These are phyloP conservation scores for Vigna trinervia DNA, from an alignment of 306 rosid species.

Conservation along the genomic window DNA sequence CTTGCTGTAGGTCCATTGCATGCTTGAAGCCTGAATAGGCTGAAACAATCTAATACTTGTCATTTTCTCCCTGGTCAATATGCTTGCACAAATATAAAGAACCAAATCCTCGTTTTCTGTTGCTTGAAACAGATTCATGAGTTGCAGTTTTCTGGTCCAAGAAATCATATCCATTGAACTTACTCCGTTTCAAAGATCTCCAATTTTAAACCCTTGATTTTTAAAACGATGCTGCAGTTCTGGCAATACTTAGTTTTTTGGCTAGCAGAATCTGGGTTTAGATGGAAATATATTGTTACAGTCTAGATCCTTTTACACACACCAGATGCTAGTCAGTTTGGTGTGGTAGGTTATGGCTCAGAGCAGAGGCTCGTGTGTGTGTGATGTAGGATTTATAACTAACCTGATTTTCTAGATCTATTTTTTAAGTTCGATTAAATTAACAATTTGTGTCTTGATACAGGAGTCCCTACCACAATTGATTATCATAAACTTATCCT, in stretches of 20 bases:
- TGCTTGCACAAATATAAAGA: conserved; percentile 6
- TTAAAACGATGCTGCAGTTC: not conserved
- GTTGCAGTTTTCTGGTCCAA: conserved; percentile 21
- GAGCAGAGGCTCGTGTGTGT: not conserved
- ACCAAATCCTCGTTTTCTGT: not conserved
- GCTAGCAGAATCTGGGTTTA: not conserved
- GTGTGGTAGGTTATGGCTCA: not conserved
- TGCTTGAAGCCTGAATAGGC: conserved; percentile 21
- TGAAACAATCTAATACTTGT: conserved; percentile 25
- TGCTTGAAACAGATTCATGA: conserved; percentile 30
- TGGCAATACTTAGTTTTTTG: not conserved
- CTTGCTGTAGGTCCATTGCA: conserved; percentile 35
- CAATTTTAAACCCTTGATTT: not conserved
- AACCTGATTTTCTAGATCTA: conserved; percentile 1
- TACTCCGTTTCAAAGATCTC: not conserved
- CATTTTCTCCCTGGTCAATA: conserved; percentile 20
- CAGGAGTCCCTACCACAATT: conserved; percentile 99
- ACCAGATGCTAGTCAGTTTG: not conserved
- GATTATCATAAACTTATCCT: conserved; percentile 98
- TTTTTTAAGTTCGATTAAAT: conserved; percentile 23
- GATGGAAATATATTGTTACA: not conserved
- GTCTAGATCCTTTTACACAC: not conserved
- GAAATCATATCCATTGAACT: conserved; percentile 6
- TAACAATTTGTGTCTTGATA: conserved; percentile 32
- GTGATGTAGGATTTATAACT: not conserved